These are phyloP conservation scores for Cenococcum geophilum DNA, from an alignment of 495 filamentous ascomycete genomes.

Conservation along the genomic window DNA sequence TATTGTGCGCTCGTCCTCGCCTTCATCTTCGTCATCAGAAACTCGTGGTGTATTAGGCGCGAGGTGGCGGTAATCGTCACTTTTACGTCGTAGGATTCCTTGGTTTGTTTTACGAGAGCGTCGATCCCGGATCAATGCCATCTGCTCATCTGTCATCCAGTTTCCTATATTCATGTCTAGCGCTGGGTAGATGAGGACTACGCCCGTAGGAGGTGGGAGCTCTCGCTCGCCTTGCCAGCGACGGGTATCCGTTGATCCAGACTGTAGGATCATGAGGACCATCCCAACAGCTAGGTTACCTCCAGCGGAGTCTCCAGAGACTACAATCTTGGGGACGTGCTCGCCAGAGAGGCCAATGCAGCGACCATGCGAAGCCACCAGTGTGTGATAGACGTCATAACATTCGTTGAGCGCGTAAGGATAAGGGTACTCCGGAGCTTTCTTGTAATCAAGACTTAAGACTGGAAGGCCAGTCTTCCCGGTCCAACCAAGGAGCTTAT, in stretches of 20 bases:
- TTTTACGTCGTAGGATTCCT: conserved; percentile 69
- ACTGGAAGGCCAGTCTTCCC: conserved; percentile 77
- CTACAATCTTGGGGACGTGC: conserved; percentile 61
- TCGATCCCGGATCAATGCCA: conserved; percentile 85
- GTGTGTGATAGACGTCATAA: conserved; percentile 83
- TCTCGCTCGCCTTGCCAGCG: conserved; percentile 52
- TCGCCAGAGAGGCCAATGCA: conserved; percentile 79
- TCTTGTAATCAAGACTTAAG: conserved; percentile 86
- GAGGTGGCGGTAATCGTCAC: conserved; percentile 57
- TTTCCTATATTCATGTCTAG: conserved; percentile 96
- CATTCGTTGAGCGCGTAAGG: conserved; percentile 94
- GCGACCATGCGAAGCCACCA: conserved; percentile 67
- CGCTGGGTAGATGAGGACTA: conserved; percentile 81
- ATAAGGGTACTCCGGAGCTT: conserved; percentile 91
- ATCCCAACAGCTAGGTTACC: conserved; percentile 81
- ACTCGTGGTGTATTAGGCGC: conserved; percentile 45
- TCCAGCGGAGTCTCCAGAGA: conserved; percentile 89
- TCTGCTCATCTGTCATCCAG: conserved; percentile 98
- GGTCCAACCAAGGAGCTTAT: conserved; percentile 87
- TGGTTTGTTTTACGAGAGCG: conserved; percentile 69
- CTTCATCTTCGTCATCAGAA: conserved; percentile 38
- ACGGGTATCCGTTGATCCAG: conserved; percentile 50
- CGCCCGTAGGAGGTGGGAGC: conserved; percentile 71
- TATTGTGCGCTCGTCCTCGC: conserved; percentile 25
- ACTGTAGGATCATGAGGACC: conserved; percentile 81